These are phyloP conservation scores for Scenedesmus sp. DNA, from an alignment of 163 green algal species.

Conservation along the genomic window DNA sequence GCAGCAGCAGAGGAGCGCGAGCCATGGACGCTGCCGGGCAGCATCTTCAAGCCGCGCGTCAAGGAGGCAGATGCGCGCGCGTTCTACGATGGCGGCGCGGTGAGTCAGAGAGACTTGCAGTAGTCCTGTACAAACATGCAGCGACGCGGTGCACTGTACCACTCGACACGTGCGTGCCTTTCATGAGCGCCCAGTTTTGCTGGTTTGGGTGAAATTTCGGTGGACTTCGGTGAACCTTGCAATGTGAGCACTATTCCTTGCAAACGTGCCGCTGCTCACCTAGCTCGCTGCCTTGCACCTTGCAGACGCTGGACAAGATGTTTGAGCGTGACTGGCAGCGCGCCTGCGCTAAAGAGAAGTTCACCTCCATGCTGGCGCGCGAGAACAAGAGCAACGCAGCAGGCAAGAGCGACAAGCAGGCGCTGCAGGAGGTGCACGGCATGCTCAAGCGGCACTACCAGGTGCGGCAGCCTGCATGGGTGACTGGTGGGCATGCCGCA, in stretches of 20 bases:
- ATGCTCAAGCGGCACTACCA: constrained; percentile 72
- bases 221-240: too few relatives aligned
- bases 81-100: constrained; percentile 73
- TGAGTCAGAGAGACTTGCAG: constrained; percentile 26
- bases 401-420: constrained; percentile 67
- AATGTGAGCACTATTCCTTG: too few relatives aligned
- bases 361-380: constrained; percentile 75
- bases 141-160: not conserved
- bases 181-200: too few relatives aligned
- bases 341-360: constrained; percentile 81
- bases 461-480: not conserved
- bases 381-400: constrained; percentile 79
- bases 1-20: constrained; percentile 61
- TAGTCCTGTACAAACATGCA: not conserved
- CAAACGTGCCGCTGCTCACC: not conserved
- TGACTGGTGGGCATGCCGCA: not conserved
- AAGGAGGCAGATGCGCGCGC: constrained; percentile 77
- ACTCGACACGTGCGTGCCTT: too few relatives aligned
- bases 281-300: not conserved
- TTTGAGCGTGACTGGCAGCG: constrained; percentile 84
- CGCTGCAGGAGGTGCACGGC: constrained; percentile 72
- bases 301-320: constrained; percentile 72
- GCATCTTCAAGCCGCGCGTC: constrained; percentile 79
- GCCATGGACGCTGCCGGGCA: constrained; percentile 74
- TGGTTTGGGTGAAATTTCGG: too few relatives aligned